These are phyloP conservation scores for Penicillium tannophilum DNA, from an alignment of 495 filamentous ascomycete genomes.

Conservation along the genomic window DNA sequence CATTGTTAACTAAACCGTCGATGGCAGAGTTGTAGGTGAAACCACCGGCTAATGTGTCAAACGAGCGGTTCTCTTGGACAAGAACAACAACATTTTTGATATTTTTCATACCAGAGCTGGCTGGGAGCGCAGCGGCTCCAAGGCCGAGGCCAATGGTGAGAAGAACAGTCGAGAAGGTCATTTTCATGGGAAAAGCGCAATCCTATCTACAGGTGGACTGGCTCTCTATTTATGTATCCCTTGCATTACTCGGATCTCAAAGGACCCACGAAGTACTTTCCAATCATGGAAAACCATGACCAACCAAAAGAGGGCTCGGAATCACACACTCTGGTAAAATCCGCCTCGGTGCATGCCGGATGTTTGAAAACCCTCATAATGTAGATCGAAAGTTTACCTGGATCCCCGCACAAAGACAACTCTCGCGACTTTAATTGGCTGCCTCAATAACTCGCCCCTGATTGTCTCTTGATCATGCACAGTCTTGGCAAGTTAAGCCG, in stretches of 20 bases:
- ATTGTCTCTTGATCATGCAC: neutral
- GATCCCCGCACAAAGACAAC: neutral
- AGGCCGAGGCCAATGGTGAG: conserved; percentile 10
- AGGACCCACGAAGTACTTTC: neutral
- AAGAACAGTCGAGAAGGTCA: conserved; percentile 4
- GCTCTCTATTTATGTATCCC: neutral
- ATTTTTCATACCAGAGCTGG: conserved; percentile 27
- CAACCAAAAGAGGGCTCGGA: neutral
- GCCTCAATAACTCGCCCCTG: neutral
- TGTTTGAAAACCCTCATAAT: neutral
- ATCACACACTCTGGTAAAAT: neutral
- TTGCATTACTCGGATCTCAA: neutral
- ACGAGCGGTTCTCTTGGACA: conserved; percentile 47
- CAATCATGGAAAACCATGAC: neutral
- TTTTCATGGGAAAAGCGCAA: neutral
- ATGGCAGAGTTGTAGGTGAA: conserved; percentile 38
- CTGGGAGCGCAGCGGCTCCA: conserved; percentile 12
- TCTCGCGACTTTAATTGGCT: neutral
- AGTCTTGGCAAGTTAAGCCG: neutral
- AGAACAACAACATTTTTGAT: conserved; percentile 51
- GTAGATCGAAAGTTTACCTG: neutral
- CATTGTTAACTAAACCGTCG: conserved; percentile 32
- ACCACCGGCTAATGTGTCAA: conserved; percentile 46
- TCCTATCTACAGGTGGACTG: neutral
- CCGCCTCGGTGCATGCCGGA: neutral